phyloP scores from a whole-genome alignment of 345 rosid genomes.

The Acer negundo region DNA sequence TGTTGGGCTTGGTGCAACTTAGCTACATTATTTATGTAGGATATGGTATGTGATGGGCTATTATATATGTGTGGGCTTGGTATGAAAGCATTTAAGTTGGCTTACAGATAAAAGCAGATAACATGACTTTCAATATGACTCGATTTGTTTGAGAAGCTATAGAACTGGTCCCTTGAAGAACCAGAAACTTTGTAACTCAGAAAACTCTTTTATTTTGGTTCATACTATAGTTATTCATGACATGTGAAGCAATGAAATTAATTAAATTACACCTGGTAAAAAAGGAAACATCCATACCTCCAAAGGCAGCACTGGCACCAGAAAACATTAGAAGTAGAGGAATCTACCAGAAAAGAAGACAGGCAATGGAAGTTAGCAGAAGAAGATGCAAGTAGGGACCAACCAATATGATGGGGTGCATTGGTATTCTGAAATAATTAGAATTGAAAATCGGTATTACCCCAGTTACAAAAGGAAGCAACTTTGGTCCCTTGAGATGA shows the following conservation, averaged over 20 bases:
- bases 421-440: too few species aligned
- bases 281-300: slow-evolving; percentile 53
- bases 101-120: neutral
- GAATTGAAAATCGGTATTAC: neutral
- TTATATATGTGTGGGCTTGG: too few species aligned
- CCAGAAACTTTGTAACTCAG: neutral
- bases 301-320: slow-evolving; percentile 78
- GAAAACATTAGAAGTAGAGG: slow-evolving; percentile 78
- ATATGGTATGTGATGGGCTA: too few species aligned
- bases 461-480: slow-evolving; percentile 68
- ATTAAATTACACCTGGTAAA: neutral
- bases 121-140: neutral
- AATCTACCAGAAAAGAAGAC: slow-evolving; percentile 20
- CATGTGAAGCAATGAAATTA: neutral
- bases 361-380: neutral
- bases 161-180: too few species aligned
- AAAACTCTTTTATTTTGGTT: neutral
- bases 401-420: neutral
- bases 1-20: too few species aligned
- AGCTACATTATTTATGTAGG: too few species aligned
- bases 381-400: neutral
- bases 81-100: neutral
- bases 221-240: neutral
- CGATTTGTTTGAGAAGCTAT: too few species aligned
- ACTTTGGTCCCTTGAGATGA: slow-evolving; percentile 78